Evolutionary conservation across 495 filamentous ascomycete genomes (phyloP), one percentile per base, ranked within the genome.

Genomic region (Xylaria longipes): DNA sequence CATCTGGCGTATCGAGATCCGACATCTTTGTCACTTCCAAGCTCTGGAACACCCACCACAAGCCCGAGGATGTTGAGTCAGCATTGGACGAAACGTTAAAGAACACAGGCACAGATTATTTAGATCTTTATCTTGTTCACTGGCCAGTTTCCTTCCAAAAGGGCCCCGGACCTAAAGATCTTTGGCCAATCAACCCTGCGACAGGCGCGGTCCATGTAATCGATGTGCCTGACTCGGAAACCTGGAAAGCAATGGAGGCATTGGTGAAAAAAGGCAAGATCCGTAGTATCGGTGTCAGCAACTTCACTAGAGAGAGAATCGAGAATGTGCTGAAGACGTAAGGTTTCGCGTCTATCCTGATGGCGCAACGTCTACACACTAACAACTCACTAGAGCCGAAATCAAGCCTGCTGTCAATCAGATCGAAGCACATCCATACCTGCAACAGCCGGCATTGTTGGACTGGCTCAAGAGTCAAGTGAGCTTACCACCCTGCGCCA

Each of bases 61-160:
- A 80, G 37, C 80, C 81, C 5, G 77, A 80, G 31, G 77, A 84
- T 72, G 84, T 89, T 0, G 83, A 81, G 43, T 63, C 76, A 1
- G 87, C 84, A 8, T 77, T 90, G 4, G 80, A 89, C 52, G 77
- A 81, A 54, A 84, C 85, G 6, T 74, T 25, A 88, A 90, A 76
- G n/a, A 58, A 35, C 29, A 31, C n/a, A 5, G 54, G 29, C 1
- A 58, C 52, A n/a, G 52, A 33, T 57, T 93, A 93, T 75, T 86
- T 94, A 46, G 91, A 93, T 76, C 83, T 93, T 11, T 94, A 91
- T 81, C 86, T 93, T 15, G 85, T 92, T 75, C 91, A 93, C 82
- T 93, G 91, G 91, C 91, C 91, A 7, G 80, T 66, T 11, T 79
- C 79, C 15, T 83, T 82, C 41, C 54, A 72, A 43, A 70, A 67